These are phyloP conservation scores for Alternaria consortialis DNA, from an alignment of 2,329 filamentous ascomycete genomes.

Conservation along the genomic window DNA sequence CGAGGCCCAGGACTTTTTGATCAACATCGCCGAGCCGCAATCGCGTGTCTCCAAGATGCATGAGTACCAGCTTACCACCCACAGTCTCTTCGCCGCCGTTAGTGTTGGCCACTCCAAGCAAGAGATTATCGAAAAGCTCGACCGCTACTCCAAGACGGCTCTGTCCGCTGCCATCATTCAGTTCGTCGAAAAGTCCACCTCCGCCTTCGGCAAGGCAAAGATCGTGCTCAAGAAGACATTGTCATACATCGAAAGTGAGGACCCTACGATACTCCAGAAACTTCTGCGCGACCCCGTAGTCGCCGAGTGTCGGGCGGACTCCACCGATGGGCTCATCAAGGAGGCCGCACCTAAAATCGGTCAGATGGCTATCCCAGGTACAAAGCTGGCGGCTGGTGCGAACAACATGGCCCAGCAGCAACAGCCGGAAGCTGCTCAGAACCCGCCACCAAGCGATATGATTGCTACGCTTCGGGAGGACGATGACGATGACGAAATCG, in stretches of 20 bases:
- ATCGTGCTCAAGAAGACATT: constrained; percentile 93
- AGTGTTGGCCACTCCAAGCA: constrained; percentile 89
- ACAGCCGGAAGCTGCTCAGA: constrained; percentile 39
- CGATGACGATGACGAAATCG: constrained; percentile 86
- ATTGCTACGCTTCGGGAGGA: constrained; percentile 71
- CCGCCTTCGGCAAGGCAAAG: constrained; percentile 94
- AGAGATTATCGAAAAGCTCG: constrained; percentile 89
- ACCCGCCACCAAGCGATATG: constrained; percentile 64
- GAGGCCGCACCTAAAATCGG: constrained; percentile 86
- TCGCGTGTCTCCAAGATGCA: constrained; percentile 91
- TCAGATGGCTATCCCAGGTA: constrained; percentile 90
- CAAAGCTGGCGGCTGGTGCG: constrained; percentile 88
- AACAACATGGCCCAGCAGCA: constrained; percentile 67
- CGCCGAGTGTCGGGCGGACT: constrained; percentile 78
- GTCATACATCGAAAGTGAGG: constrained; percentile 92
- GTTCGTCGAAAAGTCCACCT: constrained; percentile 84
- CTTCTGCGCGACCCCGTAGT: constrained; percentile 88
- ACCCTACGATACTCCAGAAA: constrained; percentile 84
- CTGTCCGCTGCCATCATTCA: constrained; percentile 80
- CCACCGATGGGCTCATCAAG: constrained; percentile 75
- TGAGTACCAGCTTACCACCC: constrained; percentile 89
- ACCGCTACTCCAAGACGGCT: constrained; percentile 87
- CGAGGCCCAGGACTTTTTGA: constrained; percentile 91
- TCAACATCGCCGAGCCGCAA: constrained; percentile 92
- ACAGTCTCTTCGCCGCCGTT: constrained; percentile 94